phyloP scores from a whole-genome alignment of 2,329 filamentous ascomycete species.

The Cladophialophora bantiana region DNA sequence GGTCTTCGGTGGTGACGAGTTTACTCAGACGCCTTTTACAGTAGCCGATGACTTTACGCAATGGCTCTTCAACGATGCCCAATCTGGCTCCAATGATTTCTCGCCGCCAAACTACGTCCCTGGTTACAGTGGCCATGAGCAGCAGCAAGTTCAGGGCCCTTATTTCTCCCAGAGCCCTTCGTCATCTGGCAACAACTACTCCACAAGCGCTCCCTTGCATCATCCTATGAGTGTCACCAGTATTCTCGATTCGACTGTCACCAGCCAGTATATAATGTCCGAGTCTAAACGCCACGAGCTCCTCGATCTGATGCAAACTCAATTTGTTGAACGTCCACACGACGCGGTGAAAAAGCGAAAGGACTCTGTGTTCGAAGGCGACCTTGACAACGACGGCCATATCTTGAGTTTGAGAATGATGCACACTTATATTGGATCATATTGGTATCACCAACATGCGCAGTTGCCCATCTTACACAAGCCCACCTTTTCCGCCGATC shows the following conservation, averaged over 20 bases:
- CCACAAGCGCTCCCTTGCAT: conserved; percentile 49
- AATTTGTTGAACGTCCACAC: conserved; percentile 82
- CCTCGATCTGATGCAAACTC: conserved; percentile 78
- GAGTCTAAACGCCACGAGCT: conserved; percentile 87
- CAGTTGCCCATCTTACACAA: conserved; percentile 95
- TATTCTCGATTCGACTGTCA: conserved; percentile 74
- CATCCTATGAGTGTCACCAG: conserved; percentile 92
- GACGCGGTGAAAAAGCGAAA: conserved; percentile 76
- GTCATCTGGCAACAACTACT: conserved; percentile 27
- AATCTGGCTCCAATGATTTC: conserved; percentile 61
- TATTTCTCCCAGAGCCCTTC: conserved; percentile 60
- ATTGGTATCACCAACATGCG: conserved; percentile 93
- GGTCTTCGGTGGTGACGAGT: conserved; percentile 81
- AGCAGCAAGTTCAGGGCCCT: conserved; percentile 56
- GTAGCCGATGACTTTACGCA: conserved; percentile 88
- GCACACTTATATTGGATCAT: conserved; percentile 91
- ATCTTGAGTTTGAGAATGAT: conserved; percentile 89
- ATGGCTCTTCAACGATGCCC: conserved; percentile 78
- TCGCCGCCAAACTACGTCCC: conserved; percentile 50
- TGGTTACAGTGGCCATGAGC: conserved; percentile 50
- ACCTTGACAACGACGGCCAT: conserved; percentile 68
- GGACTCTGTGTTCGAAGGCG: conserved; percentile 78
- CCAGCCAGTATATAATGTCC: conserved; percentile 80
- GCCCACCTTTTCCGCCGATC: conserved; percentile 88
- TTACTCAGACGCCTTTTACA: conserved; percentile 82